Percentiles rank a stretch among this genome's conserved stretches.
These are phyloP conservation scores for Athelia psychrophila DNA, from an alignment of 1,284 basidiomycete genomes.

Conservation along the genomic window DNA sequence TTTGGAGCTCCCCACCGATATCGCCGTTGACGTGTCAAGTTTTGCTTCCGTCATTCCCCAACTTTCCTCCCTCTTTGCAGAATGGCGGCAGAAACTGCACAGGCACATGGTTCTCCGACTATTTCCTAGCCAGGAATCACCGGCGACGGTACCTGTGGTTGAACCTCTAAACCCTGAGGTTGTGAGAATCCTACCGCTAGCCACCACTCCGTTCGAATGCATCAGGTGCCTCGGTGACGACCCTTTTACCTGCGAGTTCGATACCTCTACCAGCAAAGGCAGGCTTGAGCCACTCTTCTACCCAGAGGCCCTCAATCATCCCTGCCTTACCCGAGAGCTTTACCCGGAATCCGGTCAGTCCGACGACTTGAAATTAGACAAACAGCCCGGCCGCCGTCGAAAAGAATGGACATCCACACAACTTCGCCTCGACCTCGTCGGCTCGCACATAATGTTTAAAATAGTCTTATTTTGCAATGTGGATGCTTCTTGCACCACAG, in stretches of 20 bases:
- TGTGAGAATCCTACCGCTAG: background rate
- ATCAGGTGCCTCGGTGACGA: too few species aligned
- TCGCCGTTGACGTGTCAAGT: background rate
- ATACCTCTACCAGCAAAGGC: background rate
- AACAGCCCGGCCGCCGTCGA: constrained; percentile 1
- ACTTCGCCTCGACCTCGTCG: constrained; percentile 22
- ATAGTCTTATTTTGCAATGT: constrained; percentile 27
- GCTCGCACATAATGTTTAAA: constrained; percentile 23
- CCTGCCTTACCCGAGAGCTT: background rate
- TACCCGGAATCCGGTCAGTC: background rate
- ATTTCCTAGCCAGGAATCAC: background rate
- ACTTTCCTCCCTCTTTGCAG: constrained; percentile 1
- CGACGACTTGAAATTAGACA: background rate
- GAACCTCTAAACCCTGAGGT: background rate
- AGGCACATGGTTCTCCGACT: background rate
- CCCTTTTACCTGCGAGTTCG: background rate
- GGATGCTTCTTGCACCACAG: constrained; percentile 18
- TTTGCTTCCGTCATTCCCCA: background rate
- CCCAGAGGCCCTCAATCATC: background rate
- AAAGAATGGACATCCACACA: constrained; percentile 18
- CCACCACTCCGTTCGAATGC: background rate
- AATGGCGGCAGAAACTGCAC: constrained; percentile 9
- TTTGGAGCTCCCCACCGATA: constrained; percentile 11
- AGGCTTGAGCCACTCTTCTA: background rate
- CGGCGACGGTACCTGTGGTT: background rate